Base-by-base conservation (phyloP, 768 basidiomycete species). In the Lentinula aciculospora region DNA sequence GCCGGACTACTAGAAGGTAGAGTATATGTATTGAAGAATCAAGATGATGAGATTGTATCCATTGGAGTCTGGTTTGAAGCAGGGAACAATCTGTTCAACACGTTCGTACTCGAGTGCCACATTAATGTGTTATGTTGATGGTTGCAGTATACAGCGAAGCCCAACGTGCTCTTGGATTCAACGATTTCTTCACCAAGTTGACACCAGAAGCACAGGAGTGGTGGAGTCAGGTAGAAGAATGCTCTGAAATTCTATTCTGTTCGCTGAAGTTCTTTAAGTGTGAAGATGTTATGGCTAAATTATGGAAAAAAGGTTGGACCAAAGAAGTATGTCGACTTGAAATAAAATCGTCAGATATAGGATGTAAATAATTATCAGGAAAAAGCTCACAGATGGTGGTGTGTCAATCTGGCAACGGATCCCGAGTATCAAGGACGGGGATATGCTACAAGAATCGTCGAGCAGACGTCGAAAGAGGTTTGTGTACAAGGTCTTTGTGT, bases 401-500 rank as follows among this genome's bases (percentile, higher is more conserved):
- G 28, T 4, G 47, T 17, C 36, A 42, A 39, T n/a, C 8, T 55
- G 21, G 58, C 58, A 19, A 59, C 58, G n/a, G 58, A 59, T 31
- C 58, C 53, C 4, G 53, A 34, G 23, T 54, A 59, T 55, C 58
- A 59, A 42, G 19, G 53, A 55, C 34, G 53, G 19, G 58, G 58
- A 39, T 55, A 42, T 45, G 58, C 39, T 7, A 56, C 58, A 29
- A 37, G 53, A 29, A 54, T 59, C 27, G 42, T 59, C 4, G 9
- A 55, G 12, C 32, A 32, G 4, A 12, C 32, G 32, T 32, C 12
- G 32, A 32, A 32, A 4, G 32, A 32, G 7, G 32, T 32, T 12
- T 12, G 32, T 32, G 8, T 32, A 6, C 32, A 32, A 32, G 1
- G 1, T 12, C 32, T 12, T 32, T 32, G 32, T 32, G 8, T 4